A percentile compares a stretch with the other conserved stretches of the same genome.
Evolutionary conservation across 2,329 filamentous ascomycete species (phyloP).

Genomic region (Tolypocladium endophyticum): DNA sequence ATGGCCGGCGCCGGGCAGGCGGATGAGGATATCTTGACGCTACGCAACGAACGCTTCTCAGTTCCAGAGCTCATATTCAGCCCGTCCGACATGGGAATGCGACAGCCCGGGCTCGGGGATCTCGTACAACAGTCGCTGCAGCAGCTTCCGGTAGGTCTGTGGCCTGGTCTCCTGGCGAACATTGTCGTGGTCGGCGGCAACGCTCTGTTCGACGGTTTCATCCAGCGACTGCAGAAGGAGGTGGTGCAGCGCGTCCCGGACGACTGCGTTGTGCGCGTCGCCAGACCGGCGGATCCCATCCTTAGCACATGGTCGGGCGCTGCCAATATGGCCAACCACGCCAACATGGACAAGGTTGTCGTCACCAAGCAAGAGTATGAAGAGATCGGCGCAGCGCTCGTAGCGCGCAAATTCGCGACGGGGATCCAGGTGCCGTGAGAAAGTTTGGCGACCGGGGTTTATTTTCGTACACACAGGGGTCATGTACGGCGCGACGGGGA

Average conservation of each 20-base stretch:
- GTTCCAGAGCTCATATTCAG: constrained; percentile 86
- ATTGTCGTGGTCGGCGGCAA: constrained; percentile 85
- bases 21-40: constrained; percentile 68
- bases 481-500: background rate
- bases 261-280: constrained; percentile 68
- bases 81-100: constrained; percentile 75
- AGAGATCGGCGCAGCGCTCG: constrained; percentile 69
- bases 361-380: constrained; percentile 89
- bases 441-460: background rate
- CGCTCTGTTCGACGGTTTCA: constrained; percentile 67
- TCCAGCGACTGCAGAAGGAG: constrained; percentile 67
- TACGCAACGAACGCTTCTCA: constrained; percentile 85
- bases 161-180: constrained; percentile 76
- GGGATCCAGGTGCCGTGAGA: constrained; percentile 4
- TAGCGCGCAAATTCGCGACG: constrained; percentile 56
- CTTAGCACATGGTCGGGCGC: constrained; percentile 78
- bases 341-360: constrained; percentile 53
- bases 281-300: constrained; percentile 60
- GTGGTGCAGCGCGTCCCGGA: constrained; percentile 61
- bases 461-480: background rate
- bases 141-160: constrained; percentile 67
- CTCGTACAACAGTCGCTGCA: constrained; percentile 72
- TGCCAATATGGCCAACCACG: constrained; percentile 63
- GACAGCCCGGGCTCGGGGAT: constrained; percentile 71
- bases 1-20: constrained; percentile 29